A percentile compares a stretch with the other conserved stretches of the same genome.
These are phyloP conservation scores for Rhodotorula sp. DNA, from an alignment of 1,284 basidiomycete species.

Conservation along the genomic window DNA sequence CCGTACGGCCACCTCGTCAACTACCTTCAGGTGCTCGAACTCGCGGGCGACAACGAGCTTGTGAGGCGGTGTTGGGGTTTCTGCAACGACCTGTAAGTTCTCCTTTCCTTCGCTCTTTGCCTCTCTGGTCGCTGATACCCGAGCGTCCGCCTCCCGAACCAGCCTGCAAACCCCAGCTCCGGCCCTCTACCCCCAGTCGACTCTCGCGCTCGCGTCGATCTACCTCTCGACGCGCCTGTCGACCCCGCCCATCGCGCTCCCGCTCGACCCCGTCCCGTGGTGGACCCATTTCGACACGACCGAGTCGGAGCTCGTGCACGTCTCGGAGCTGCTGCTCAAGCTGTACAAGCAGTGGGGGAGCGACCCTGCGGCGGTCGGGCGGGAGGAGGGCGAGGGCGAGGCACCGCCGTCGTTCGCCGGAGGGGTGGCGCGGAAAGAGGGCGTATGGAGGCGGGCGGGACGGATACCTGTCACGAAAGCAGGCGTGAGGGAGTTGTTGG, in stretches of 20 bases:
- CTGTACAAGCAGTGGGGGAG: conserved; percentile 42
- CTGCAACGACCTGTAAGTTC: conserved; percentile 52
- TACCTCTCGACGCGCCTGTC: conserved; percentile 43
- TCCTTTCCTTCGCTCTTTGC: not conserved
- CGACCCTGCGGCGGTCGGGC: not conserved
- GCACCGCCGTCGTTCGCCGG: not conserved
- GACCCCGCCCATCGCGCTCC: conserved; percentile 44
- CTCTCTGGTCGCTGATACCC: not conserved
- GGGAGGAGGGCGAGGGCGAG: not conserved
- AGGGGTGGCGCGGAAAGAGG: not conserved
- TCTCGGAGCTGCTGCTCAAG: conserved; percentile 34
- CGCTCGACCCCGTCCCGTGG: conserved; percentile 50
- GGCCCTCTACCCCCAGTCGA: conserved; percentile 46
- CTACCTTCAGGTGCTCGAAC: conserved; percentile 85
- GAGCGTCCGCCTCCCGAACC: not conserved
- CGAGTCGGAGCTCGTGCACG: conserved; percentile 43
- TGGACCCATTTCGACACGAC: conserved; percentile 52
- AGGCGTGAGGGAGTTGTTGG: conserved; percentile 26
- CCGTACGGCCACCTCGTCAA: conserved; percentile 95
- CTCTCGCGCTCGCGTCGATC: conserved; percentile 45
- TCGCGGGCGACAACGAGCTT: conserved; percentile 52
- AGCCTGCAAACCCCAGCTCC: conserved; percentile 47
- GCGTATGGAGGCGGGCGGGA: conserved; percentile 23
- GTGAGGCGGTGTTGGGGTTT: conserved; percentile 51
- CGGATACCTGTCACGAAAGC: conserved; percentile 25